These are phyloP conservation scores for Zygoascus bituminiphila DNA, from an alignment of 805 yeast genomes.

Conservation along the genomic window DNA sequence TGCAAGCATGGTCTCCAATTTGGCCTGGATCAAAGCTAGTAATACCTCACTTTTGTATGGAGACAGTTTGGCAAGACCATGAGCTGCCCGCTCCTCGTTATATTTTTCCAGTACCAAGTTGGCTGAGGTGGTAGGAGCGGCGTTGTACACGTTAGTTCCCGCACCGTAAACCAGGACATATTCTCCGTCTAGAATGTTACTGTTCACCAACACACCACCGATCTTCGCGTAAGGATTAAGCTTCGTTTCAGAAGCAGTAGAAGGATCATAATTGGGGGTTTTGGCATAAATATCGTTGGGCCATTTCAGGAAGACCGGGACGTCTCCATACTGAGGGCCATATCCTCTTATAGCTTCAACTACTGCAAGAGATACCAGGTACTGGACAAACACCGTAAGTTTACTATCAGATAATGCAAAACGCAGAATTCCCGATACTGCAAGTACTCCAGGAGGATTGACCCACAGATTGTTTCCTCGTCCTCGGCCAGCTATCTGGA, in stretches of 20 bases:
- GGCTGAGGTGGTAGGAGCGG: slow-evolving; percentile 88
- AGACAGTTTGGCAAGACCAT: slow-evolving; percentile 39
- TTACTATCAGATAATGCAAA: slow-evolving; percentile 37
- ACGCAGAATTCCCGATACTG: slow-evolving; percentile 63
- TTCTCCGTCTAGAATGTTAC: slow-evolving; percentile 51
- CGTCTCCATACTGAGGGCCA: slow-evolving; percentile 55
- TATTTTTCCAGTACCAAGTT: slow-evolving; percentile 57
- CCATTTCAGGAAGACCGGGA: slow-evolving; percentile 88
- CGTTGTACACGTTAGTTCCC: slow-evolving; percentile 75
- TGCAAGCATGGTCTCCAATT: slow-evolving; percentile 50
- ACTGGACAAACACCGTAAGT: slow-evolving; percentile 74
- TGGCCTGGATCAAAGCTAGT: slow-evolving; percentile 58
- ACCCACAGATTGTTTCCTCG: slow-evolving; percentile 95
- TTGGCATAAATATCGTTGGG: slow-evolving; percentile 86
- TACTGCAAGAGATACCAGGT: slow-evolving; percentile 72
- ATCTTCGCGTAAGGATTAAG: slow-evolving; percentile 50
- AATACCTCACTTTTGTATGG: slow-evolving; percentile 41
- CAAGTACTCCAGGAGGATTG: slow-evolving; percentile 86
- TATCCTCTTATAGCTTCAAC: slow-evolving; percentile 67
- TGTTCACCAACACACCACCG: slow-evolving; percentile 78
- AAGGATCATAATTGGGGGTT: slow-evolving; percentile 8
- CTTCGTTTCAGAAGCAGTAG: slow-evolving; percentile 16
- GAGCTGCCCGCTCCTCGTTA: slow-evolving; percentile 41
- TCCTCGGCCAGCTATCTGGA: slow-evolving; percentile 88
- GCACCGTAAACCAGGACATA: slow-evolving; percentile 74